Evolutionary conservation across 139 green algal genomes (phyloP).

Genomic region (Chlorella vulgaris): DNA sequence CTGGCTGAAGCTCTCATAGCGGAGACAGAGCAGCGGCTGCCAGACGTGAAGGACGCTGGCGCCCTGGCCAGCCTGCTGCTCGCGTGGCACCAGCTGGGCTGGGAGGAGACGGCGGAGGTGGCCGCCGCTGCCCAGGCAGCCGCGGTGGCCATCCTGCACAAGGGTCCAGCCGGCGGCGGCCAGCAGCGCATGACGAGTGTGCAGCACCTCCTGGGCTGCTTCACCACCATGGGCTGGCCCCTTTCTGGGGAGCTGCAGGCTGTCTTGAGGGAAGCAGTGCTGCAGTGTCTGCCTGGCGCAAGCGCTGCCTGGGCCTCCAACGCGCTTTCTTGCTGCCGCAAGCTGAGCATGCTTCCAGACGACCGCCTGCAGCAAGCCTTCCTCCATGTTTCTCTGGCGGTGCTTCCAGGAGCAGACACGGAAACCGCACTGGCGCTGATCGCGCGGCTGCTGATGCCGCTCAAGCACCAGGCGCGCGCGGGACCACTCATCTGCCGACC

Average conservation of each 20-base stretch:
- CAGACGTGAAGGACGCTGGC: not conserved
- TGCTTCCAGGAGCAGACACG: not conserved
- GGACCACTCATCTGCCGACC: not conserved
- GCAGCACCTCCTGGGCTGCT: not conserved
- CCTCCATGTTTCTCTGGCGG: not conserved
- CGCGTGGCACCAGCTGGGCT: not conserved
- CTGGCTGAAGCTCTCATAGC: not conserved
- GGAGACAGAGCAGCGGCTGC: not conserved
- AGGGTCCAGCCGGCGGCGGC: not conserved
- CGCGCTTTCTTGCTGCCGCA: not conserved
- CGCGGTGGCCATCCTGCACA: not conserved
- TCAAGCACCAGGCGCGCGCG: not conserved
- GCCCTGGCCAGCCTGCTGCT: not conserved
- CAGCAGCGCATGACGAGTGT: not conserved
- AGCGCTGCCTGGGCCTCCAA: not conserved
- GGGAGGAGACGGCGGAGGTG: not conserved
- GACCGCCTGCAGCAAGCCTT: not conserved
- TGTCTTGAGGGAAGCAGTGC: not conserved
- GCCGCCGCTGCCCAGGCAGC: not conserved
- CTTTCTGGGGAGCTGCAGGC: not conserved
- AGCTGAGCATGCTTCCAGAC: not conserved
- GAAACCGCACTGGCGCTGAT: not conserved
- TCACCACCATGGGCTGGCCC: not conserved
- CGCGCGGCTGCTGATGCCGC: not conserved
- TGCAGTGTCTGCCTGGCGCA: not conserved